Evolutionary conservation across 2,329 filamentous ascomycete genomes (phyloP).

Genomic region (Achaetomium macrosporum): DNA sequence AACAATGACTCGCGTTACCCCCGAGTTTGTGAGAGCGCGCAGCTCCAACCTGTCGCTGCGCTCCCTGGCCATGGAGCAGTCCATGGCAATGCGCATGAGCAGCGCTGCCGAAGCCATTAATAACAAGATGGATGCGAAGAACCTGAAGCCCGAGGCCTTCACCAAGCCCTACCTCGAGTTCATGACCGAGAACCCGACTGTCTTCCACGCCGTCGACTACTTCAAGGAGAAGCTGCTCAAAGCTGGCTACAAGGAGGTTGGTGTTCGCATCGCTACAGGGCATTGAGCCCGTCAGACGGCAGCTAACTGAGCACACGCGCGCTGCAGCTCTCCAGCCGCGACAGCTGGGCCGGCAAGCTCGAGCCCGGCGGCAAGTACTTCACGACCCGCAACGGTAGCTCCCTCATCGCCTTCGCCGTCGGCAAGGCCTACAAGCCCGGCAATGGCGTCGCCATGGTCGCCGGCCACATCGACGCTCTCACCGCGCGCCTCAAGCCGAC

Average conservation of each 20-base stretch:
- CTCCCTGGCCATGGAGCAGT: conserved; percentile 32
- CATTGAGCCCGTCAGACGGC: neutral
- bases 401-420: conserved; percentile 77
- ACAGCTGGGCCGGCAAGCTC: conserved; percentile 68
- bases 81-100: conserved; percentile 23
- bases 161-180: conserved; percentile 83
- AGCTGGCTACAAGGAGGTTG: conserved; percentile 66
- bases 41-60: conserved; percentile 42
- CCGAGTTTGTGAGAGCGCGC: conserved; percentile 40
- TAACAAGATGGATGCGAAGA: conserved; percentile 21
- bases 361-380: conserved; percentile 84
- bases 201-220: conserved; percentile 82
- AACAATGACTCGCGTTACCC: conserved; percentile 41
- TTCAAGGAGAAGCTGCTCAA: conserved; percentile 67
- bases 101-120: conserved; percentile 2
- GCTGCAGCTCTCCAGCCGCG: conserved; percentile 64
- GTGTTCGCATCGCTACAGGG: conserved; percentile 17
- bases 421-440: conserved; percentile 76
- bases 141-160: conserved; percentile 56
- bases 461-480: conserved; percentile 87
- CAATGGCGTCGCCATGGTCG: conserved; percentile 82
- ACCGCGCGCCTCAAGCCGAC: conserved; percentile 90
- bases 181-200: conserved; percentile 81
- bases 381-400: conserved; percentile 76
- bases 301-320: neutral